Conservation (phyloP, 331 rosid genomes). For the Phaseolus coccineus region DNA sequence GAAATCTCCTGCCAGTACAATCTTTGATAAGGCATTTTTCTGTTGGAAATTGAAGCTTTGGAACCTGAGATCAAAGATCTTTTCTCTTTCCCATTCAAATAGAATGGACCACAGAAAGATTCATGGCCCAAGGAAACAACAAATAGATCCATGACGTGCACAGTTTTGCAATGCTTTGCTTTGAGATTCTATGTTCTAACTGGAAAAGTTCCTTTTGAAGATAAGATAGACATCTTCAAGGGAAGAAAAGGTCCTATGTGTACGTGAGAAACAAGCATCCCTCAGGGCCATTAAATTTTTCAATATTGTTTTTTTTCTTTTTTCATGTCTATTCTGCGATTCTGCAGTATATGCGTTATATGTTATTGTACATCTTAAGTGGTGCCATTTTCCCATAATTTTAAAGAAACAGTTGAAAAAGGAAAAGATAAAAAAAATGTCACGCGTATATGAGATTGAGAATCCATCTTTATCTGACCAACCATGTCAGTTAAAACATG, state of each 20-base stretch:
- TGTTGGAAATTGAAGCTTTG: background rate
- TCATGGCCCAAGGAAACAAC: background rate
- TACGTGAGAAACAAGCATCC: too few species aligned
- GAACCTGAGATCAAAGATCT: background rate
- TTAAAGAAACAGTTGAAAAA: background rate
- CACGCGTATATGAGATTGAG: background rate
- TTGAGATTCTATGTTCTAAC: background rate
- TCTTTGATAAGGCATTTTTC: background rate
- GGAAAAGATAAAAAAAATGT: background rate
- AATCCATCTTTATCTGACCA: conserved; percentile 1
- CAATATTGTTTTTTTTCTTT: background rate
- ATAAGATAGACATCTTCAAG: background rate
- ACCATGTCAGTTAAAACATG: background rate
- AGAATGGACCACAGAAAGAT: background rate
- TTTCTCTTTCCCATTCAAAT: background rate
- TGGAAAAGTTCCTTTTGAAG: background rate
- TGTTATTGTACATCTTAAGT: background rate
- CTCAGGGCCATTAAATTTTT: background rate
- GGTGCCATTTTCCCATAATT: background rate
- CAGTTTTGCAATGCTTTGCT: background rate
- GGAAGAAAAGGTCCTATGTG: background rate
- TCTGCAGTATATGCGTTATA: background rate
- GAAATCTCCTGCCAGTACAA: background rate
- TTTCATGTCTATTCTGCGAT: background rate
- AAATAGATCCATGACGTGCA: background rate